phyloP scores from a whole-genome alignment of 2,329 filamentous ascomycete genomes.

The Calonectria hawksworthii region DNA sequence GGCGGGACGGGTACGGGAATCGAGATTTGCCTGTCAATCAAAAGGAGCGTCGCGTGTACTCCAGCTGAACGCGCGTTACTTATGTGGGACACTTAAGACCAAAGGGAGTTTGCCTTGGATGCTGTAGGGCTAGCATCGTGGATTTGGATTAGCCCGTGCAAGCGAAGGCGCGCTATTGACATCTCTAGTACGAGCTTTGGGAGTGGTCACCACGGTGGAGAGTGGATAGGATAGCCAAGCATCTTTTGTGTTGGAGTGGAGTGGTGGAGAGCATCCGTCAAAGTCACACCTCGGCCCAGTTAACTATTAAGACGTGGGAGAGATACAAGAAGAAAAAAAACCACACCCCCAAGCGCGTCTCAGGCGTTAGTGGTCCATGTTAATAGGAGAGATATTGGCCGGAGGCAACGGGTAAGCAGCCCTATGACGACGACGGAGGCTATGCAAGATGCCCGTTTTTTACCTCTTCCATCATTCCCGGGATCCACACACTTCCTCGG shows the following conservation, averaged over 20 bases:
- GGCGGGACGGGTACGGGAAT: conserved; percentile 18
- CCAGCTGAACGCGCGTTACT: conserved; percentile 21
- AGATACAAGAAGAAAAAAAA: background rate
- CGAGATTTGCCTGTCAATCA: conserved; percentile 22
- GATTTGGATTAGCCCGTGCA: conserved; percentile 13
- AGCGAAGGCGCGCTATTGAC: conserved; percentile 24
- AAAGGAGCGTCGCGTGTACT: background rate
- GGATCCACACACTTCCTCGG: conserved; percentile 19
- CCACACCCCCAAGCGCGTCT: background rate
- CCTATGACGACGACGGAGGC: conserved; percentile 19
- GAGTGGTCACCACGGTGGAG: conserved; percentile 6
- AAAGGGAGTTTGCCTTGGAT: conserved; percentile 11
- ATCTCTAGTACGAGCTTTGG: conserved; percentile 17
- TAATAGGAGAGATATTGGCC: background rate
- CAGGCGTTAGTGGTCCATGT: background rate
- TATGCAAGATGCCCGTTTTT: conserved; percentile 23
- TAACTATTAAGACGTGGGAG: background rate
- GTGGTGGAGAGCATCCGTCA: conserved; percentile 10
- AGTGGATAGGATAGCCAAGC: background rate
- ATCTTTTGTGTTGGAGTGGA: background rate
- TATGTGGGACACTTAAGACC: background rate
- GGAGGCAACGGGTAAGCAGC: conserved; percentile 10
- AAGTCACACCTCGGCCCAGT: background rate
- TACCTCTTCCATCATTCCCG: background rate
- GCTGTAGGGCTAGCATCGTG: conserved; percentile 23